These are phyloP conservation scores for Fragilariopsis cylindrus DNA, from an alignment of 108 stramenopile genomes.

Conservation along the genomic window DNA sequence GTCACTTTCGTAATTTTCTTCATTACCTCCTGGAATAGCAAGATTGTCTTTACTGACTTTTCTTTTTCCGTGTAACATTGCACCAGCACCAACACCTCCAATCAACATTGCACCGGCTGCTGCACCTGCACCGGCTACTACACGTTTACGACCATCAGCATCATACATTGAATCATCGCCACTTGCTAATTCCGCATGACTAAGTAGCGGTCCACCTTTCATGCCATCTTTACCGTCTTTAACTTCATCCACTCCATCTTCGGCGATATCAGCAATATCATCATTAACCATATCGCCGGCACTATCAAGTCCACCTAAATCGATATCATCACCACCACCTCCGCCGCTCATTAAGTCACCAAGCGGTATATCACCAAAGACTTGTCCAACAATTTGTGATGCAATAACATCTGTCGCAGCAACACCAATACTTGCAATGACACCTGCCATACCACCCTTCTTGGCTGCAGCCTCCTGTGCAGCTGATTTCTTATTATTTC, in stretches of 20 bases:
- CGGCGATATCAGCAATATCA: conserved; percentile 40
- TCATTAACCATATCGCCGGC: conserved; percentile 41
- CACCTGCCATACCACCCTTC: conserved; percentile 26
- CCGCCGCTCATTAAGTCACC: conserved; percentile 15
- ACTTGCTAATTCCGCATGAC: background rate
- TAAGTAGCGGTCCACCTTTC: background rate
- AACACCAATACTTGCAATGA: conserved; percentile 38
- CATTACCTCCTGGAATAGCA: too few relatives aligned
- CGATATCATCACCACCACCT: conserved; percentile 15
- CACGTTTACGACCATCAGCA: conserved; percentile 9
- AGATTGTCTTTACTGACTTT: background rate
- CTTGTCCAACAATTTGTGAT: conserved; percentile 33
- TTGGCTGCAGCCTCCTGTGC: conserved; percentile 4
- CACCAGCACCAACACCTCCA: conserved; percentile 11
- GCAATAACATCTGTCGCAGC: conserved; percentile 41
- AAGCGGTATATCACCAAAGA: conserved; percentile 25
- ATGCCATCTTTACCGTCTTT: conserved; percentile 28
- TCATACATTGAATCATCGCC: background rate
- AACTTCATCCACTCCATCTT: conserved; percentile 41
- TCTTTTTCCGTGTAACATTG: background rate
- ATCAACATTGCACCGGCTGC: conserved; percentile 28
- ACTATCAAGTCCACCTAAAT: conserved; percentile 13
- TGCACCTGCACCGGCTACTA: conserved; percentile 24
- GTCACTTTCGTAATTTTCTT: background rate
- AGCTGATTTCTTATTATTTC: conserved; percentile 1